Evolutionary conservation across 192 early-diverging fungal genomes (phyloP).

Genomic region (Coemansia interrupta): DNA sequence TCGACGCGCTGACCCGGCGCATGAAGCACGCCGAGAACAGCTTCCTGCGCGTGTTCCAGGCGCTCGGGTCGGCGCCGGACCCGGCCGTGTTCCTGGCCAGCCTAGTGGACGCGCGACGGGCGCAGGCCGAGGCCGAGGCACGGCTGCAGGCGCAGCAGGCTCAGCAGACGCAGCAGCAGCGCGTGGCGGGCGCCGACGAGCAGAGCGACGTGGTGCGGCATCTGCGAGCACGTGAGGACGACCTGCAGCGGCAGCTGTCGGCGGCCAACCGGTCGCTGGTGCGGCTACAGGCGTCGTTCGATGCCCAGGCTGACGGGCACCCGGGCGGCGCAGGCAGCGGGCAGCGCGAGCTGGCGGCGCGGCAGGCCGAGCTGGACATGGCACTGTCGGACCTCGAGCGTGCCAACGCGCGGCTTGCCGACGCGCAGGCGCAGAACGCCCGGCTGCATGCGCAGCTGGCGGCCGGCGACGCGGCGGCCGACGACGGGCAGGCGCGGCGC

Average conservation of each 20-base stretch:
- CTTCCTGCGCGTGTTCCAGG: constrained; percentile 78
- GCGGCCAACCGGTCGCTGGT: constrained; percentile 73
- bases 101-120: constrained; percentile 38
- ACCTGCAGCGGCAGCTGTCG: constrained; percentile 76
- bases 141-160: constrained; percentile 34
- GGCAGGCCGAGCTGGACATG: constrained; percentile 87
- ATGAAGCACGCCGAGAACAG: constrained; percentile 78
- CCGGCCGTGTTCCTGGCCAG: constrained; percentile 69
- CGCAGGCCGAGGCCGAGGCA: constrained; percentile 42
- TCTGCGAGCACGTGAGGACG: constrained; percentile 80
- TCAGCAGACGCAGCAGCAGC: constrained; percentile 60
- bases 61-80: constrained; percentile 78
- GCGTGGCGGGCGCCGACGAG: constrained; percentile 68
- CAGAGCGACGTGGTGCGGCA: constrained; percentile 75
- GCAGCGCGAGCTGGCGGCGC: constrained; percentile 72
- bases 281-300: constrained; percentile 64
- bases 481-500: constrained; percentile 39
- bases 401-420: constrained; percentile 64
- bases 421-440: constrained; percentile 69
- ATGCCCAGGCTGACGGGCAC: constrained; percentile 67
- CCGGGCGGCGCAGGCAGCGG: constrained; percentile 58
- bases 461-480: constrained; percentile 15
- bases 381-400: constrained; percentile 79
- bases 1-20: constrained; percentile 80
- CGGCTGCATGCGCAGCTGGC: constrained; percentile 46